These are phyloP conservation scores for Raddia distichophylla DNA, from an alignment of 176 grass and related monocot genomes.

Conservation along the genomic window DNA sequence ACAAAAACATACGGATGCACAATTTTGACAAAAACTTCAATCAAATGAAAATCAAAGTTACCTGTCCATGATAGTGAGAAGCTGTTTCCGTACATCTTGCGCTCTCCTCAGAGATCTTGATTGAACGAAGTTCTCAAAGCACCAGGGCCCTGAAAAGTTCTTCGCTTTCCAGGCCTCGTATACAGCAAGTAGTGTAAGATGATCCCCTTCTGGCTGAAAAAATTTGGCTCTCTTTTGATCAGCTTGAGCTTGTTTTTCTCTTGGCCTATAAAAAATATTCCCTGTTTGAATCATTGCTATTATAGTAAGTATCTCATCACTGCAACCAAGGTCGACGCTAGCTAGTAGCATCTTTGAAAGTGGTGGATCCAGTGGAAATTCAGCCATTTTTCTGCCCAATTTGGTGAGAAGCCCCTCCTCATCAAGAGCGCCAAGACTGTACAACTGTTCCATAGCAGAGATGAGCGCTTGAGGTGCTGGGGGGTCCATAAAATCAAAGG, in stretches of 20 bases:
- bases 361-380: slow-evolving; percentile 90
- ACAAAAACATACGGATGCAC: slow-evolving; percentile 20
- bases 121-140: slow-evolving; percentile 96
- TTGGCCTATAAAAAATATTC: slow-evolving; percentile 94
- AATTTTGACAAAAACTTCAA: not conserved
- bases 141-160: slow-evolving; percentile 96
- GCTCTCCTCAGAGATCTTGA: slow-evolving; percentile 83
- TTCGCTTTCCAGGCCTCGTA: slow-evolving; percentile 99
- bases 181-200: slow-evolving; percentile 89
- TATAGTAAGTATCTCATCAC: slow-evolving; percentile 90
- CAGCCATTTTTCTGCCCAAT: slow-evolving; percentile 94
- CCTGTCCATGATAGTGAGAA: slow-evolving; percentile 98
- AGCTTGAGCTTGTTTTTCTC: slow-evolving; percentile 91
- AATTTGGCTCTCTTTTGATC: slow-evolving; percentile 95
- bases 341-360: slow-evolving; percentile 94
- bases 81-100: slow-evolving; percentile 92
- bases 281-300: slow-evolving; percentile 97
- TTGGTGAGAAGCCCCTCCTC: slow-evolving; percentile 93
- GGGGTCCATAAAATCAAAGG: slow-evolving; percentile 96
- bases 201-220: slow-evolving; percentile 95
- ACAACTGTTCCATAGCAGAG: slow-evolving; percentile 90
- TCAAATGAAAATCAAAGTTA: slow-evolving; percentile 39
- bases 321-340: slow-evolving; percentile 91
- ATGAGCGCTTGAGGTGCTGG: slow-evolving; percentile 93
- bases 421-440: slow-evolving; percentile 87